Percentiles rank a stretch among this genome's conserved stretches.
Conservation (phyloP, 768 basidiomycete genomes). For the Trametes villosa region DNA sequence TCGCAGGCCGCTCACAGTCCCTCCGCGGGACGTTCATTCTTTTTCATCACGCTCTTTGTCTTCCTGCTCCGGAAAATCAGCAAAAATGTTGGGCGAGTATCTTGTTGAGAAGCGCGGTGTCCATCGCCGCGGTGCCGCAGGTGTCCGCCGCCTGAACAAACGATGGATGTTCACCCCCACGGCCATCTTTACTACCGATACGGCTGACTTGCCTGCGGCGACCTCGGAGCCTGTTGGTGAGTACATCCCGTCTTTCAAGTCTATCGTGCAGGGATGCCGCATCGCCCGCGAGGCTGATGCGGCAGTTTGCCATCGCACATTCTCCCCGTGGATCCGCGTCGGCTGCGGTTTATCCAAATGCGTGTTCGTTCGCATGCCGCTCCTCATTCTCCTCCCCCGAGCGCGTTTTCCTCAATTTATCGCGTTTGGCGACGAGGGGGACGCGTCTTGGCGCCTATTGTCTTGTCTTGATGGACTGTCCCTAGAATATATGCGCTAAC, state of each 20-base stretch:
- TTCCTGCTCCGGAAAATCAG: not conserved
- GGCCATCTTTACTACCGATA: slow-evolving; percentile 5
- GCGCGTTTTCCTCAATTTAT: too few species aligned
- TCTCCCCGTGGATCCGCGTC: too few species aligned
- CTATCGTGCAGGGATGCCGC: not conserved
- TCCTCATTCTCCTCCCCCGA: too few species aligned
- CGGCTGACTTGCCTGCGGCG: not conserved
- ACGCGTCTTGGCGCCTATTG: not conserved
- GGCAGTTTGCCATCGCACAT: too few species aligned
- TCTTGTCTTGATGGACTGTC: not conserved
- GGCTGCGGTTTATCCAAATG: too few species aligned
- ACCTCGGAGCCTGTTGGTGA: slow-evolving; percentile 2
- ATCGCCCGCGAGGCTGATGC: too few species aligned
- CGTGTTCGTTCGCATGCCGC: too few species aligned
- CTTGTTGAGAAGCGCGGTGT: slow-evolving; percentile 18
- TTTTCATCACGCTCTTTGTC: slow-evolving; percentile 22
- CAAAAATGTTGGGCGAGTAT: slow-evolving; percentile 20
- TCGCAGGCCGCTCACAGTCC: slow-evolving; percentile 19
- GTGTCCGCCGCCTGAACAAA: slow-evolving; percentile 17
- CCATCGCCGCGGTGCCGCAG: slow-evolving; percentile 23
- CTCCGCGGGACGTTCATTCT: slow-evolving; percentile 21
- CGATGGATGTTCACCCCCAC: slow-evolving; percentile 21
- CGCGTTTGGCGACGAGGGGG: too few species aligned
- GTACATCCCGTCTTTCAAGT: not conserved
- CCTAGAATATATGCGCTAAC: not conserved